phyloP scores from a whole-genome alignment of 2,329 filamentous ascomycete genomes.

The Diaporthe humulicola region DNA sequence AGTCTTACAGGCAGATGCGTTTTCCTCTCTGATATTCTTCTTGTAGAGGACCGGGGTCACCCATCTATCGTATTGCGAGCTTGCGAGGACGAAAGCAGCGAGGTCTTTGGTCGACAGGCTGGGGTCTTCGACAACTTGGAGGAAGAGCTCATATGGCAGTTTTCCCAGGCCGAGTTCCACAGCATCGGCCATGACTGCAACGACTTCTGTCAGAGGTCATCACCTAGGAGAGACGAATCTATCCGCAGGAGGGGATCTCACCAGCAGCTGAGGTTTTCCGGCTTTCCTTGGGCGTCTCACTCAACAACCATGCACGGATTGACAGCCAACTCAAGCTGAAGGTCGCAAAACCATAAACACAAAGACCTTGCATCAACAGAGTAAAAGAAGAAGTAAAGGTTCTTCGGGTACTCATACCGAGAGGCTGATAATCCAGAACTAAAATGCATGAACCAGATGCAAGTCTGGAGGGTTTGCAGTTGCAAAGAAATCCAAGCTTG shows the following conservation, averaged over 20 bases:
- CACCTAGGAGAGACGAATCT: too few relatives aligned
- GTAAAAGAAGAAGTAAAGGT: too few relatives aligned
- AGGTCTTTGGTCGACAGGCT: neutral
- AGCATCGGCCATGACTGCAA: neutral
- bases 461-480: neutral
- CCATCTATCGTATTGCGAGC: neutral
- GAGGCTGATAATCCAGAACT: too few relatives aligned
- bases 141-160: neutral
- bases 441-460: neutral
- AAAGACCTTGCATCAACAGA: too few relatives aligned
- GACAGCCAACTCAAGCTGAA: too few relatives aligned
- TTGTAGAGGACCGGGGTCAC: neutral
- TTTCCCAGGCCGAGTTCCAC: neutral
- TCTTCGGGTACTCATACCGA: neutral
- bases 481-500: neutral
- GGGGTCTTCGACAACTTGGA: neutral
- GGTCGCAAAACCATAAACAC: too few relatives aligned
- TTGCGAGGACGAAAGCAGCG: neutral
- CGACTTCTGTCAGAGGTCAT: too few relatives aligned
- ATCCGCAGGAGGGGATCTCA: neutral
- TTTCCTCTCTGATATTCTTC: slow-evolving; percentile 1
- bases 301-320: neutral
- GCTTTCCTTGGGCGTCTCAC: neutral
- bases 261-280: too few relatives aligned
- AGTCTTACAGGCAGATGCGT: slow-evolving; percentile 12